Percentiles rank a stretch among this genome's conserved stretches.
These are phyloP conservation scores for Cajanus cajan DNA, from an alignment of 306 rosid species.

Conservation along the genomic window DNA sequence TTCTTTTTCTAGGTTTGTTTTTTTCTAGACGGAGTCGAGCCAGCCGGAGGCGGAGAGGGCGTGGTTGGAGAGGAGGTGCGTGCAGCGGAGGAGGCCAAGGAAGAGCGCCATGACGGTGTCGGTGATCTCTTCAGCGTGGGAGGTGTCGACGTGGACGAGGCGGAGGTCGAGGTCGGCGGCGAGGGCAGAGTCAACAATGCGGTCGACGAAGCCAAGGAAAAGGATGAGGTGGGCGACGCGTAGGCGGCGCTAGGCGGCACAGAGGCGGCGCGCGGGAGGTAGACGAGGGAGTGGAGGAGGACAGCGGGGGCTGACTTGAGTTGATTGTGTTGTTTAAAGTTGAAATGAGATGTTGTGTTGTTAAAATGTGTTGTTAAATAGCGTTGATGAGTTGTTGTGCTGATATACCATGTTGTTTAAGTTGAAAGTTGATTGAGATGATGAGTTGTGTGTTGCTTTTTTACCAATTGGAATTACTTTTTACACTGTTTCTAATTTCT, in stretches of 20 bases:
- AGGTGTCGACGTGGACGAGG: slow-evolving; percentile 79
- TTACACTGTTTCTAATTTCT: neutral
- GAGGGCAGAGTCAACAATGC: slow-evolving; percentile 79
- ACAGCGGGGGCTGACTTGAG: slow-evolving; percentile 90
- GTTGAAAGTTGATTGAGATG: too few species aligned
- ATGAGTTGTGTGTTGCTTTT: neutral
- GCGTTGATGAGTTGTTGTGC: too few species aligned
- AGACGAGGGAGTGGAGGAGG: slow-evolving; percentile 82
- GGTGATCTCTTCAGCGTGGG: slow-evolving; percentile 95
- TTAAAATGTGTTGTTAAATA: too few species aligned
- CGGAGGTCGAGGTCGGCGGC: slow-evolving; percentile 92
- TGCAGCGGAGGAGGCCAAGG: slow-evolving; percentile 91
- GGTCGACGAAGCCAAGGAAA: slow-evolving; percentile 92
- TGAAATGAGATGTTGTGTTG: too few species aligned
- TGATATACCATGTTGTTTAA: too few species aligned
- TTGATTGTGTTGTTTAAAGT: too few species aligned
- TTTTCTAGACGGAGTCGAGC: slow-evolving; percentile 97
- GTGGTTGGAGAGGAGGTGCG: slow-evolving; percentile 90
- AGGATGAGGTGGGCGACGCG: slow-evolving; percentile 85
- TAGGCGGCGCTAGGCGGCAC: slow-evolving; percentile 98
- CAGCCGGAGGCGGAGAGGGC: slow-evolving; percentile 90
- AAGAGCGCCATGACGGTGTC: too few species aligned
- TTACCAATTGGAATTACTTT: neutral
- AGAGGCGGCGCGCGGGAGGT: slow-evolving; percentile 94
- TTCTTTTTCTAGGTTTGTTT: too few species aligned